phyloP scores from a whole-genome alignment of 1,284 basidiomycete species.

The Stygiomarasmius scandens region DNA sequence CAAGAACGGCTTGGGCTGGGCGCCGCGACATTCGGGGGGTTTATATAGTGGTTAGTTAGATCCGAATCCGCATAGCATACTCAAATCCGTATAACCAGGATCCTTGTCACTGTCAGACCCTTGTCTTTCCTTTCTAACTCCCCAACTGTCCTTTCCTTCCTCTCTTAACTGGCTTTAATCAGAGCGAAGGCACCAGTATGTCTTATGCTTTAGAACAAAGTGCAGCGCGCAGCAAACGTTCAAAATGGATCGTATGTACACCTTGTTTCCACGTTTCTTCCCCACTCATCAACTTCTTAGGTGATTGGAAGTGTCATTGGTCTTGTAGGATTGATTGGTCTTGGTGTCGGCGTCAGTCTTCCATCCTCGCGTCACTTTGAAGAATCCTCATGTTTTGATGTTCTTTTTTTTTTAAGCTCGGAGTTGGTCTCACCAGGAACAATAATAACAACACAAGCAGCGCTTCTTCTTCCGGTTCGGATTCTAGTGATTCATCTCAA shows the following conservation, averaged over 20 bases:
- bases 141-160: constrained; percentile 15
- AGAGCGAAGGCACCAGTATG: constrained; percentile 18
- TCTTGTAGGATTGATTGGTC: background rate
- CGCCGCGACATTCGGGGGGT: no score
- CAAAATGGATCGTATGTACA: constrained; percentile 36
- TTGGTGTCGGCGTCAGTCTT: background rate
- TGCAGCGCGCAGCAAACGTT: constrained; percentile 27
- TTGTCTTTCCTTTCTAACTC: constrained; percentile 11
- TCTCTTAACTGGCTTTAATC: constrained; percentile 13
- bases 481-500: background rate
- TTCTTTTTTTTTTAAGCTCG: constrained; percentile 23
- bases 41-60: no score
- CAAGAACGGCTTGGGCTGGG: no score
- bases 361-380: no score
- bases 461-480: constrained; percentile 9
- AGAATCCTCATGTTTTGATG: no score
- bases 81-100: no score
- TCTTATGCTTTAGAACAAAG: constrained; percentile 28
- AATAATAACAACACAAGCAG: constrained; percentile 3
- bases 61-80: no score
- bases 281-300: constrained; percentile 1
- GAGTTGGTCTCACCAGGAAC: constrained; percentile 30
- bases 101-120: constrained; percentile 6
- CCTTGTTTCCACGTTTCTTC: background rate
- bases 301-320: constrained; percentile 12